phyloP scores from a whole-genome alignment of 2,329 filamentous ascomycete genomes.

The Lasiodiplodia hormozganensis region DNA sequence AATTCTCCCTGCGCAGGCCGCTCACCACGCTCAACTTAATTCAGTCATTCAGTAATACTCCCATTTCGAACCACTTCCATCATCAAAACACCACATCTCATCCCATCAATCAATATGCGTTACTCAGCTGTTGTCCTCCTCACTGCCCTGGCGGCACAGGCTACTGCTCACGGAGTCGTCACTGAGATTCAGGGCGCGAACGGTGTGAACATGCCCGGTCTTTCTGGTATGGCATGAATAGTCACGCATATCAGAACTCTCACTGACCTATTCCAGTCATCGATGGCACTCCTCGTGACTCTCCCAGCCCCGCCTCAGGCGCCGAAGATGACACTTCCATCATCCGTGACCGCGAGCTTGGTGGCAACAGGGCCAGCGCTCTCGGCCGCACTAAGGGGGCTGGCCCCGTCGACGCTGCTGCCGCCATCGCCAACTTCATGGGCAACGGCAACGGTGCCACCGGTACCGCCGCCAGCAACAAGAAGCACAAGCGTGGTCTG shows the following conservation, averaged over 20 bases:
- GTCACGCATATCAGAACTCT: not conserved
- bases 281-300: conserved; percentile 73
- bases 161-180: conserved; percentile 66
- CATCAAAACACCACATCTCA: not conserved
- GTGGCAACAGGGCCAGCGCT: conserved; percentile 60
- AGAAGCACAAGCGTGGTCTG: conserved; percentile 44
- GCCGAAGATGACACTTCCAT: conserved; percentile 75
- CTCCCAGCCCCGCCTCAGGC: conserved; percentile 65
- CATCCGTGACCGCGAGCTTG: conserved; percentile 68
- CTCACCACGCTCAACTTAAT: conserved; percentile 10
- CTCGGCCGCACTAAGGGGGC: conserved; percentile 69
- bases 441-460: conserved; percentile 37
- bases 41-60: not conserved
- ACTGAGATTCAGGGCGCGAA: conserved; percentile 65
- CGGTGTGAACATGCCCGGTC: conserved; percentile 67
- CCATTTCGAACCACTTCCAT: not conserved
- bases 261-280: conserved; percentile 52
- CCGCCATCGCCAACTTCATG: conserved; percentile 68
- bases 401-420: conserved; percentile 64
- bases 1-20: conserved; percentile 27
- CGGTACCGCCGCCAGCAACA: conserved; percentile 35
- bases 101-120: conserved; percentile 51
- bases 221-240: conserved; percentile 53
- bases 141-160: conserved; percentile 55
- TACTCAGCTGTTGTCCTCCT: conserved; percentile 54